A percentile compares a stretch with the other conserved stretches of the same genome.
Evolutionary conservation across 305 asterid species (phyloP).

Genomic region (Plantago lanceolata): DNA sequence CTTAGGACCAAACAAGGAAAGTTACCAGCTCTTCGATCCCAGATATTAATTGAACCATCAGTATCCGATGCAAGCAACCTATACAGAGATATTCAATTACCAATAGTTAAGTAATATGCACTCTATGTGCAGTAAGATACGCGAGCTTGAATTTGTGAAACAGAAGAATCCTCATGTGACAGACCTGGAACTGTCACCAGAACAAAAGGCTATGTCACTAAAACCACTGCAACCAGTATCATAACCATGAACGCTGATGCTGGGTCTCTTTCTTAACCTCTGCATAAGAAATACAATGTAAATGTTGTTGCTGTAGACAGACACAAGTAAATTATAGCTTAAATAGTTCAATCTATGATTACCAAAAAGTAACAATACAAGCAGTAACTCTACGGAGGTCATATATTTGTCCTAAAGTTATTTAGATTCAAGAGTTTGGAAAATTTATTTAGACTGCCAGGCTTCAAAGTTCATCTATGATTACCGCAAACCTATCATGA

Average conservation of each 20-base stretch:
- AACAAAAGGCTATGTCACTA: slow-evolving; percentile 73
- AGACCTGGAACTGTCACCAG: slow-evolving; percentile 69
- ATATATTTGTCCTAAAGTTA: not conserved
- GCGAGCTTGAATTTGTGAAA: not conserved
- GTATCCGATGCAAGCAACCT: slow-evolving; percentile 88
- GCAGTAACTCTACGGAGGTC: not conserved
- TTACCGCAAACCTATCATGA: no score
- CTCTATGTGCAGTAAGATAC: not conserved
- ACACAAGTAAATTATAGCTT: not conserved
- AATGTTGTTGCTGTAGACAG: slow-evolving; percentile 4
- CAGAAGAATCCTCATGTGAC: slow-evolving; percentile 10
- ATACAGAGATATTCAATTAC: slow-evolving; percentile 27
- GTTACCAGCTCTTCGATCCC: slow-evolving; percentile 85
- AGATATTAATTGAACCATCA: slow-evolving; percentile 64
- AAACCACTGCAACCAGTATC: slow-evolving; percentile 52
- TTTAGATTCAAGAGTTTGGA: slow-evolving; percentile 1
- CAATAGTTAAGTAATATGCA: slow-evolving; percentile 15
- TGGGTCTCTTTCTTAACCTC: slow-evolving; percentile 69
- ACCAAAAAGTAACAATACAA: not conserved
- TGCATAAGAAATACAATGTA: slow-evolving; percentile 37
- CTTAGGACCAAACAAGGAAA: slow-evolving; percentile 73
- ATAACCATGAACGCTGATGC: slow-evolving; percentile 66
- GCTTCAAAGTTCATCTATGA: slow-evolving; percentile 2
- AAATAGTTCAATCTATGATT: not conserved
- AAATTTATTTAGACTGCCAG: slow-evolving; percentile 8